A percentile compares a stretch with the other conserved stretches of the same genome.
phyloP scores from a whole-genome alignment of 148 eudicot species.

The Rhododendron ferrugineum region DNA sequence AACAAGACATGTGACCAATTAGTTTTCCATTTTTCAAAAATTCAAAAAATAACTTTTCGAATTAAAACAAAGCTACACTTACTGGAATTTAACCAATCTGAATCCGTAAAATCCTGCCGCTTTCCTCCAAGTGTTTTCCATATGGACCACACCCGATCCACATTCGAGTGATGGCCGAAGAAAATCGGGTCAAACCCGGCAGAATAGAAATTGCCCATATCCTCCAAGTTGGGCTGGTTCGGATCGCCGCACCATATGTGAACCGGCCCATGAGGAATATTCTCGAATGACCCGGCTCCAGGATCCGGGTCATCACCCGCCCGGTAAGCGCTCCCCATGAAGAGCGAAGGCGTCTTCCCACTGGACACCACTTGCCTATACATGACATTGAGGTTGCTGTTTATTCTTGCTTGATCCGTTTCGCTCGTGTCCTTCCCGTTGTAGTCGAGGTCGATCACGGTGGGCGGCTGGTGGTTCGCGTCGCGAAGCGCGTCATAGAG shows the following conservation, averaged over 20 bases:
- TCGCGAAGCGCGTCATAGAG: slow-evolving; percentile 47
- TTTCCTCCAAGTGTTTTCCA: slow-evolving; percentile 61
- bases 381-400: slow-evolving; percentile 59
- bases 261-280: slow-evolving; percentile 64
- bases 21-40: no score
- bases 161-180: slow-evolving; percentile 62
- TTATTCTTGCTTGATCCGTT: slow-evolving; percentile 21
- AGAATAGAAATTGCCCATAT: slow-evolving; percentile 89
- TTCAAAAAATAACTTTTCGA: no score
- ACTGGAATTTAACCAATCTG: slow-evolving; percentile 52
- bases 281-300: slow-evolving; percentile 60
- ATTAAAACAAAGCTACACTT: neutral
- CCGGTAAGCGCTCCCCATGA: slow-evolving; percentile 64
- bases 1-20: no score
- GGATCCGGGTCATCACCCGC: slow-evolving; percentile 54
- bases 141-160: slow-evolving; percentile 64
- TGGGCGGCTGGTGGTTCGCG: slow-evolving; percentile 41
- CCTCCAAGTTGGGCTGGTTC: slow-evolving; percentile 48
- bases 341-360: slow-evolving; percentile 40
- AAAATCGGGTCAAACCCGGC: slow-evolving; percentile 76
- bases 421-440: slow-evolving; percentile 24
- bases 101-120: slow-evolving; percentile 46
- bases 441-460: slow-evolving; percentile 46
- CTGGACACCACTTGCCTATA: slow-evolving; percentile 73
- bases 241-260: slow-evolving; percentile 68